Evolutionary conservation across 2,329 filamentous ascomycete species (phyloP).

Genomic region (Rosellinia necatrix): DNA sequence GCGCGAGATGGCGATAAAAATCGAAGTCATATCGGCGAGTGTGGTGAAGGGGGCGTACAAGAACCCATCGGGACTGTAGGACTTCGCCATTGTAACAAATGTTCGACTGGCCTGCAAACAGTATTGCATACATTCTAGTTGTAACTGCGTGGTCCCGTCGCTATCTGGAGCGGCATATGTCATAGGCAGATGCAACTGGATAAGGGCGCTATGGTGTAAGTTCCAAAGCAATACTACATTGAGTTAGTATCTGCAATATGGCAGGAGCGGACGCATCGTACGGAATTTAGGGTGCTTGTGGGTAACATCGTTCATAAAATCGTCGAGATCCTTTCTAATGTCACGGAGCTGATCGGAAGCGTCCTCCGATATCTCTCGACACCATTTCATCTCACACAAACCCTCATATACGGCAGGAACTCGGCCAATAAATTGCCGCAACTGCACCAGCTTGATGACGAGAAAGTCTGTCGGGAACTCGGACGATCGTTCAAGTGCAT

Average conservation of each 20-base stretch:
- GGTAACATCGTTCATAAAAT: conserved; percentile 39
- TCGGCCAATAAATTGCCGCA: conserved; percentile 44
- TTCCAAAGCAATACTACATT: conserved; percentile 25
- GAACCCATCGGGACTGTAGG: conserved; percentile 36
- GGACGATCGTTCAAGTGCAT: conserved; percentile 36
- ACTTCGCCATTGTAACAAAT: conserved; percentile 42
- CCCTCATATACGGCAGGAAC: conserved; percentile 42
- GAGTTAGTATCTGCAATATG: not conserved
- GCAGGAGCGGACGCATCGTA: conserved; percentile 14
- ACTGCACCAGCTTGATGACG: conserved; percentile 42
- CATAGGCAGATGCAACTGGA: conserved; percentile 44
- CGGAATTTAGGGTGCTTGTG: conserved; percentile 36
- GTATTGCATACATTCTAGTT: conserved; percentile 42
- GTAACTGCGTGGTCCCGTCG: conserved; percentile 25
- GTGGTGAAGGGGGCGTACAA: conserved; percentile 34
- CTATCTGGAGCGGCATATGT: conserved; percentile 38
- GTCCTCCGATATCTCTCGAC: conserved; percentile 39
- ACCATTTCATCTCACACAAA: conserved; percentile 21
- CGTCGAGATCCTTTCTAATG: conserved; percentile 42
- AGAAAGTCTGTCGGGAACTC: conserved; percentile 40
- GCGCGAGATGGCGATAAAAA: conserved; percentile 37
- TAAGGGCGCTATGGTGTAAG: conserved; percentile 15
- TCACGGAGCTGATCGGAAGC: conserved; percentile 42
- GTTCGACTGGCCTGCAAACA: conserved; percentile 43
- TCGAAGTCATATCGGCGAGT: conserved; percentile 35